Base-by-base conservation (phyloP, 345 rosid species). In the Clarkia xantiana region DNA sequence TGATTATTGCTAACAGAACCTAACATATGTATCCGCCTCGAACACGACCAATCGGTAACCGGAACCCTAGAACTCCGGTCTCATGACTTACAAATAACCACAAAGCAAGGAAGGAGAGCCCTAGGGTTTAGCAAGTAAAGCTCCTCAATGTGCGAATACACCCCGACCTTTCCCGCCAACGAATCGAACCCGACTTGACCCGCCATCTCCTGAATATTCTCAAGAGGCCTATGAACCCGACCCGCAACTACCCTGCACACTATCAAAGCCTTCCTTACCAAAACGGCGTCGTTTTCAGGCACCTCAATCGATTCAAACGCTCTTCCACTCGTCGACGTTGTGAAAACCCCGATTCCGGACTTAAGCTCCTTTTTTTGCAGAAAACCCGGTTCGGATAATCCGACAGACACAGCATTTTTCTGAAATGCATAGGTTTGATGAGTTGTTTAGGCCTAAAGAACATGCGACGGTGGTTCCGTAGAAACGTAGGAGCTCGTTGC, bases 211-310 rank as follows among this genome's bases (percentile, higher is more conserved):
- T 79, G 84, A 62, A 77, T 81, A 58, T 90, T 81, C 65, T 86
- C 95, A 67, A 90, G 60, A 14, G 96, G 96, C 67, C 84, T 70
- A 56, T 90, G 97, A 42, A 90, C 97, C 61, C 97, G 83, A 14
- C 97, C 97, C 1, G 97, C 97, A 18, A 90, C 83, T 14, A 90
- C 97, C 64, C 97, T 61, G 66, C 97, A 90, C 19, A 90, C 97
- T 36, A 90, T 76, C 77, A 90, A 61, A 23, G 89, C 97, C 62
- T 83, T 90, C 76, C 95, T 79, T 34, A 57, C 51, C 36, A 62
- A 67, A 42, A 76, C 71, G 3, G 73, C 70, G 42, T 76, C 76
- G 11, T 53, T 74, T 49, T 69, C 81, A 1, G 66, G 49, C 14
- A 67, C 49, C 53, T 61, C 67, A 14, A 76, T 81, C 9, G 78